These are phyloP conservation scores for Linanthus parryae DNA, from an alignment of 148 eudicot genomes.

Conservation along the genomic window DNA sequence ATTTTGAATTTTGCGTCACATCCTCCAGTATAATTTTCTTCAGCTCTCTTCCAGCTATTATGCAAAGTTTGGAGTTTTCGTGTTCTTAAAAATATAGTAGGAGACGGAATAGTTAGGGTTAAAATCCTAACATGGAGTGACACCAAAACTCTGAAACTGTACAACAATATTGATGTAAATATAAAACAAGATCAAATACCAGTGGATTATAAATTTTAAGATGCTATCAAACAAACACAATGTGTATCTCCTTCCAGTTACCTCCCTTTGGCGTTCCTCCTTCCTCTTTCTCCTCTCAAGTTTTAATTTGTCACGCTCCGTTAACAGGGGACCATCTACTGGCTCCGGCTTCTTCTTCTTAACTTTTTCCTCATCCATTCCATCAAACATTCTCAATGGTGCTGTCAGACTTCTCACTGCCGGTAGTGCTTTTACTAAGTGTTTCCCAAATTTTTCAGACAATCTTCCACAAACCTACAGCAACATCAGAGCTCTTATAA, in stretches of 20 bases:
- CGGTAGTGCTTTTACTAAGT: slow-evolving; percentile 74
- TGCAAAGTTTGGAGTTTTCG: too few relatives aligned
- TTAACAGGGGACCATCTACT: slow-evolving; percentile 76
- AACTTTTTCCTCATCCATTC: slow-evolving; percentile 71
- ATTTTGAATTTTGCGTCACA: too few relatives aligned
- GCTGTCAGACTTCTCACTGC: slow-evolving; percentile 82
- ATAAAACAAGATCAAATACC: too few relatives aligned
- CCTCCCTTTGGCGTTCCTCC: slow-evolving; percentile 98
- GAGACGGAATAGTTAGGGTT: too few relatives aligned
- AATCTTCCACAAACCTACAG: slow-evolving; percentile 69
- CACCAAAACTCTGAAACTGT: too few relatives aligned
- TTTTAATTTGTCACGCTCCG: slow-evolving; percentile 93
- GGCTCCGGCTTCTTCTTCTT: slow-evolving; percentile 93
- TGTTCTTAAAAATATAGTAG: too few relatives aligned
- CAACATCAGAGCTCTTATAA: background rate
- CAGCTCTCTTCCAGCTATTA: too few relatives aligned
- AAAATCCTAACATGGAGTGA: too few relatives aligned
- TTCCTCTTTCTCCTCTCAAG: slow-evolving; percentile 91
- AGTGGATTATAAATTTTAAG: too few relatives aligned
- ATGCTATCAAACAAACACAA: too few relatives aligned
- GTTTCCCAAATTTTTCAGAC: slow-evolving; percentile 90
- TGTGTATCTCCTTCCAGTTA: slow-evolving; percentile 13
- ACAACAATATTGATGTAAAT: background rate
- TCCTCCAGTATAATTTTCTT: too few relatives aligned
- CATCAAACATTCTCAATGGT: slow-evolving; percentile 81